Base-by-base conservation (phyloP, 2,329 filamentous ascomycete species). In the Alternaria ethzedia region DNA sequence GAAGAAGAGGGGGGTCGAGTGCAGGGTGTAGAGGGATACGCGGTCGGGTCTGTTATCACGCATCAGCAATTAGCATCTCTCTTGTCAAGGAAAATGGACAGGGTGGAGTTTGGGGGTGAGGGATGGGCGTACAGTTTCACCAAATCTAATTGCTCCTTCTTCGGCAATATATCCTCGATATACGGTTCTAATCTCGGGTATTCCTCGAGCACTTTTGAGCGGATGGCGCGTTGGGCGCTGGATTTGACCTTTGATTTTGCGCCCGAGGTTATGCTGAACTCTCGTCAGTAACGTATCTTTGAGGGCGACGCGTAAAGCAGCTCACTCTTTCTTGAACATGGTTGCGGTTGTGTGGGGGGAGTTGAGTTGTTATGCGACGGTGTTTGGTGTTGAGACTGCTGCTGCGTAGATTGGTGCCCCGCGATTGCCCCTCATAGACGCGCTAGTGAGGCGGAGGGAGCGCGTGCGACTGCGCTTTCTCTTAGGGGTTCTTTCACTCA, bases 211-310 rank as follows among this genome's bases (percentile, higher is more conserved):
- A 98, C 88, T 76, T 92, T 92, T 75, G 90, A 86, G 72, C 96
- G 92, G 74, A 99, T 90, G 68, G 85, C 88, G 76, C 96, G 92
- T 84, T 97, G 94, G 60, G 93, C 93, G 23, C 94, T 97, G 69
- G 95, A 97, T 84, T 98, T 99, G 82, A 98, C 93, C 86, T 98
- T 98, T 73, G 94, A 93, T 84, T 96, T 97, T 60, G 92, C 90
- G 70, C 91, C 89, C 25, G 90, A 83, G 74, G 89, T 84, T 79
- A 97, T 89, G 70, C 92, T 95, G 68, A 0, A 25, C 17, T 7
- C 3, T 4, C 8, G 8, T 25, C 7, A 25, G 25, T n/a, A n/a
- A n/a, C n/a, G n/a, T n/a, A n/a, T n/a, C n/a, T n/a, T n/a, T n/a
- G n/a, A n/a, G n/a, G n/a, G n/a, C 28, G 21, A 5, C 15, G 13